Percentiles rank a stretch among this genome's conserved stretches.
phyloP scores from a whole-genome alignment of 1,284 basidiomycete species.

The Apiotrichum sp. region DNA sequence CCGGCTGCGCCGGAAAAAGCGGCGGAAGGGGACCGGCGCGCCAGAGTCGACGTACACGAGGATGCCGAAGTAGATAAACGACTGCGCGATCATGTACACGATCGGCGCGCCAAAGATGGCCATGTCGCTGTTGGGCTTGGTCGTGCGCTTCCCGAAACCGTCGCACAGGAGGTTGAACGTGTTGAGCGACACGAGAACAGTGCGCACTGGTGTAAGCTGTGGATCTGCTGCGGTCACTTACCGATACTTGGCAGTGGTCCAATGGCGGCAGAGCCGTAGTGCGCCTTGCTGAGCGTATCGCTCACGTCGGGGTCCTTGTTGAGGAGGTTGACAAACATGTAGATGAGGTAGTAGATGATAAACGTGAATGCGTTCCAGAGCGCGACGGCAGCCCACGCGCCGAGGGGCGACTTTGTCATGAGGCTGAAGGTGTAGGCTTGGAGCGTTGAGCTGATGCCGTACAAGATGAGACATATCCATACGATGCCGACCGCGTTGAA shows the following conservation, averaged over 20 bases:
- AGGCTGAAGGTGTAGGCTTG: slow-evolving; percentile 59
- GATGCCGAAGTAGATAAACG: slow-evolving; percentile 53
- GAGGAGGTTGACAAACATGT: slow-evolving; percentile 63
- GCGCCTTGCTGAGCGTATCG: slow-evolving; percentile 56
- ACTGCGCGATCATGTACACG: slow-evolving; percentile 60
- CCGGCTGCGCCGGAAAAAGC: no score
- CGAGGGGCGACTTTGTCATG: slow-evolving; percentile 60
- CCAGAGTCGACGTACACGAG: slow-evolving; percentile 62
- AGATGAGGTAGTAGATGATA: slow-evolving; percentile 55
- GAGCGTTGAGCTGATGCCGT: slow-evolving; percentile 62
- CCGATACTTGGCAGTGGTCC: slow-evolving; percentile 61
- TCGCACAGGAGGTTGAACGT: slow-evolving; percentile 68
- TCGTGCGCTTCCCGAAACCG: slow-evolving; percentile 52
- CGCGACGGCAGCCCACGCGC: slow-evolving; percentile 65
- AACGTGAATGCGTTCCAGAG: slow-evolving; percentile 70
- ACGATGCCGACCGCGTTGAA: slow-evolving; percentile 61
- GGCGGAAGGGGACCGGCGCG: slow-evolving; percentile 43
- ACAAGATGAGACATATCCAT: slow-evolving; percentile 63
- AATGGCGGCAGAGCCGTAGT: slow-evolving; percentile 62
- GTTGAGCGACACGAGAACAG: slow-evolving; percentile 66
- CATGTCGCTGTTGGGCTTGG: slow-evolving; percentile 54
- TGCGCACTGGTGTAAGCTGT: slow-evolving; percentile 42
- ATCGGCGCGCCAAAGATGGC: slow-evolving; percentile 67
- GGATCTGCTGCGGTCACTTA: neutral
- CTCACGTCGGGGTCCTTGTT: slow-evolving; percentile 52